A percentile compares a stretch with the other conserved stretches of the same genome.
These are phyloP conservation scores for Gastrolobium villosum DNA, from an alignment of 306 rosid genomes.

Conservation along the genomic window DNA sequence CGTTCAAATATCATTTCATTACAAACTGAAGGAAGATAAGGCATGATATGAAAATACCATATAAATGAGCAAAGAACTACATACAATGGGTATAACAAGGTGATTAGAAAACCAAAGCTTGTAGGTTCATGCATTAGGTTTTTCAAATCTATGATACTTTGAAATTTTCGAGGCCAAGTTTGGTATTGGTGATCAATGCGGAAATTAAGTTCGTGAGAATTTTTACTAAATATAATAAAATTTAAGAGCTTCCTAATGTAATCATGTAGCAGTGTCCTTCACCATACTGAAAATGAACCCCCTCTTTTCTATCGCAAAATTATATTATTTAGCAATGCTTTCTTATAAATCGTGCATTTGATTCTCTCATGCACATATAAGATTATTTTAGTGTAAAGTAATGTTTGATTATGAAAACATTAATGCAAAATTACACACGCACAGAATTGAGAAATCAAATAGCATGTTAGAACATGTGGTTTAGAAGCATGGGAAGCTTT, in stretches of 20 bases:
- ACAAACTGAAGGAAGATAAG: constrained; percentile 40
- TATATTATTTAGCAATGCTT: constrained; percentile 10
- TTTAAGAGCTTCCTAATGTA: background rate
- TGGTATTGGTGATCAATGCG: background rate
- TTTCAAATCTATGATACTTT: background rate
- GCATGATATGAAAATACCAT: constrained; percentile 18
- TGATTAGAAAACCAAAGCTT: constrained; percentile 9
- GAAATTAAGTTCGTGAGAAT: constrained; percentile 26
- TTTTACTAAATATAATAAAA: background rate
- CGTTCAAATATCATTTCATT: constrained; percentile 31
- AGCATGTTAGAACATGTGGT: constrained; percentile 64
- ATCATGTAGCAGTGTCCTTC: no score
- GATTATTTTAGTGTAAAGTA: constrained; percentile 7
- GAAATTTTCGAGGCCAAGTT: constrained; percentile 29
- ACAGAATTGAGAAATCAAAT: constrained; percentile 21
- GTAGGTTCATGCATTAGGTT: constrained; percentile 13
- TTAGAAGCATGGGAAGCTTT: constrained; percentile 69
- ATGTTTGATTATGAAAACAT: constrained; percentile 26
- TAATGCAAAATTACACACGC: constrained; percentile 8
- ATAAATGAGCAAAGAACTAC: constrained; percentile 30
- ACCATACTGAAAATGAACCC: constrained; percentile 43
- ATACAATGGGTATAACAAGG: background rate
- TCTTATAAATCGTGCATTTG: constrained; percentile 2
- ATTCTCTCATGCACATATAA: constrained; percentile 20
- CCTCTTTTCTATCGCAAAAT: constrained; percentile 26